Conservation (phyloP, 345 rosid species). For the Euphorbia tirucalli region DNA sequence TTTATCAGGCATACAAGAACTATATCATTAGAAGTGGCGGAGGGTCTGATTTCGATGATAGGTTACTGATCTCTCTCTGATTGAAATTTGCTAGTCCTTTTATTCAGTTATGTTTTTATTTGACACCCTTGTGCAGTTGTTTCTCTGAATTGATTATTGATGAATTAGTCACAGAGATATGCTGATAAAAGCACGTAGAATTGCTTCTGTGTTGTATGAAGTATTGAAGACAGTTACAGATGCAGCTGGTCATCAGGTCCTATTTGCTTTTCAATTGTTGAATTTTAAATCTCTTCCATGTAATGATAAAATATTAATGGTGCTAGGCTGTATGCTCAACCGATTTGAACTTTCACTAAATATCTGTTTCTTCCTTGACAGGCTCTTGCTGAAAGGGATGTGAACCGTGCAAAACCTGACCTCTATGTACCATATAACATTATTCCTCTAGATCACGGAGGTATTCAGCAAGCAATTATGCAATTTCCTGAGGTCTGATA, state of each 20-base stretch:
- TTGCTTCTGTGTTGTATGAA: slow-evolving; percentile 70
- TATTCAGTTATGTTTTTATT: slow-evolving; percentile 9
- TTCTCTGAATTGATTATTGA: slow-evolving; percentile 11
- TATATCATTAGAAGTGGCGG: slow-evolving; percentile 51
- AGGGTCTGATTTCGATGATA: slow-evolving; percentile 41
- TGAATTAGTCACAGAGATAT: slow-evolving; percentile 47
- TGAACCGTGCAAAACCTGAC: slow-evolving; percentile 48
- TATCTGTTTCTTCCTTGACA: slow-evolving; percentile 27
- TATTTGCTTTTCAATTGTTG: background rate
- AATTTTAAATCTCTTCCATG: background rate
- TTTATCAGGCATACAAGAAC: slow-evolving; percentile 58
- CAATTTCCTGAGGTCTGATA: slow-evolving; percentile 72
- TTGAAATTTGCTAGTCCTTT: background rate
- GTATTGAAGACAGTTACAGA: slow-evolving; percentile 59
- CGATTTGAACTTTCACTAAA: background rate
- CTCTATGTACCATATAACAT: slow-evolving; percentile 81
- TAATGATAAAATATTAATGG: background rate
- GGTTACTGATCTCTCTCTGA: slow-evolving; percentile 34
- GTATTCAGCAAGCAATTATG: slow-evolving; percentile 79
- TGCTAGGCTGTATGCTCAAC: background rate
- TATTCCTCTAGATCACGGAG: slow-evolving; percentile 86
- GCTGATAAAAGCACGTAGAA: slow-evolving; percentile 54
- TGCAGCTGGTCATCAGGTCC: slow-evolving; percentile 68
- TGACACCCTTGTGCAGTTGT: background rate
- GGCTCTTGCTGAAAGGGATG: slow-evolving; percentile 67